Evolutionary conservation across 352 stramenopile genomes (phyloP), one percentile per base, ranked within the genome.

Genomic region (Globisporangium orthogonon): DNA sequence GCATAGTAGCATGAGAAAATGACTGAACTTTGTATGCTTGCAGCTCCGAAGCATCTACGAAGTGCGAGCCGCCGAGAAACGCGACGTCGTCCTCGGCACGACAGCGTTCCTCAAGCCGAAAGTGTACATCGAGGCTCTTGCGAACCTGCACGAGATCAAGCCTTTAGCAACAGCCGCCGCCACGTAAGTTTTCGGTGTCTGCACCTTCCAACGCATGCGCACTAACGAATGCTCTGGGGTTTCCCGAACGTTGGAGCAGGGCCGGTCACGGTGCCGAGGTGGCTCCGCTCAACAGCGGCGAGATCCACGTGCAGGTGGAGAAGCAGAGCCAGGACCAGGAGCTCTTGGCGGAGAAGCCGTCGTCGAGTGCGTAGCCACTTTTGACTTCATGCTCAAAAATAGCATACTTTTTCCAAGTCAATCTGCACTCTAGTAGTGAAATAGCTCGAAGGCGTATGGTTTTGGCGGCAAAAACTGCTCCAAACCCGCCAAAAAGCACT

Each of bases 41-140:
- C 43, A 94, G 83, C 65, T 94, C 47, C 82, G 84, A 23, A 91
- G 79, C 48, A 84, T 91, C 44, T 91, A 94, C 56, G 82, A 94
- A 41, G 63, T 91, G 40, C 81, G 82, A 4, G 57, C 64, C 5
- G 58, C 67, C 37, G 79, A 91, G 52, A 91, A 89, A 54, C 75
- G 81, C 10, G 83, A 91, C 52, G 63, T 94, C 23, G 57, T 91
- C 45, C 39, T 94, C 4, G 81, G 81, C 29, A 70, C 81, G 23
- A 94, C 84, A n/a, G 67, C 79, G 14, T 87, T 91, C 39, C 62
- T 94, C 44, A 71, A 76, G 50, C 79, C 81, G 7, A 72, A 71
- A 45, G 60, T 61, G 9, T 91, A 77, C 51, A 66, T 94, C 7
- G 71, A 91, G 11, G 64, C 67, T 1, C 60, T 94, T 15, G 70